These are phyloP conservation scores for Heliamphora pulchella DNA, from an alignment of 179 eudicot genomes.

Conservation along the genomic window DNA sequence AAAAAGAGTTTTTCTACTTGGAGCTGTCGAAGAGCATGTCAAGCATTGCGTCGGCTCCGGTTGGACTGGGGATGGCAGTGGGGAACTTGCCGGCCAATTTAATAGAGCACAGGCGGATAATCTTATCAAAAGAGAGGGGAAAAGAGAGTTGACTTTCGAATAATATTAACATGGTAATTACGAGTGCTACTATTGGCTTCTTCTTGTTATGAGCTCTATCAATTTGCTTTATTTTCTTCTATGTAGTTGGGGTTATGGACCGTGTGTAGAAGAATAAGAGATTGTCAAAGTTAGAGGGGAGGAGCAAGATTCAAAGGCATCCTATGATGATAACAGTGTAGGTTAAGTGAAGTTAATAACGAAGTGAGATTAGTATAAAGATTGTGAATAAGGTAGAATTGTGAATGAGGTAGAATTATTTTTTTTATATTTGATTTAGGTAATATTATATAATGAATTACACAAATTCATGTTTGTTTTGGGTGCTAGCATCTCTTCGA, in stretches of 20 bases:
- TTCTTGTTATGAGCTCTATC: slow-evolving; percentile 41
- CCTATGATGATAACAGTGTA: too few species aligned
- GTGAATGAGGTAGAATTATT: too few species aligned
- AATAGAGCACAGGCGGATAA: slow-evolving; percentile 35
- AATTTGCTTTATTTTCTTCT: slow-evolving; percentile 50
- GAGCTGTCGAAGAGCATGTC: slow-evolving; percentile 90
- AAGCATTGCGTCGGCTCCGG: slow-evolving; percentile 49
- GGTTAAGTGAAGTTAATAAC: too few species aligned
- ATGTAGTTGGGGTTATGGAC: slow-evolving; percentile 67
- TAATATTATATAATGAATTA: too few species aligned
- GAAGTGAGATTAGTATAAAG: too few species aligned
- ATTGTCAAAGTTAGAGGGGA: slow-evolving; percentile 22
- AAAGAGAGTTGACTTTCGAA: slow-evolving; percentile 58
- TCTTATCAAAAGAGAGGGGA: slow-evolving; percentile 34
- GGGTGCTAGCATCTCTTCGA: too few species aligned
- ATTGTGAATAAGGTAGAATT: too few species aligned
- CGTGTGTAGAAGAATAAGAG: slow-evolving; percentile 24
- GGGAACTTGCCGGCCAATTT: slow-evolving; percentile 46
- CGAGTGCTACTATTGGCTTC: slow-evolving; percentile 65
- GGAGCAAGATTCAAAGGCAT: slow-evolving; percentile 15
- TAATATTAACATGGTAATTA: slow-evolving; percentile 52
- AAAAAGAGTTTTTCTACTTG: slow-evolving; percentile 72
- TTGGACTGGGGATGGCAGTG: too few species aligned
- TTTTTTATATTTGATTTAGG: too few species aligned
- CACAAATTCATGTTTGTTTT: too few species aligned